phyloP scores from a whole-genome alignment of 768 basidiomycete species.

The Pholiota molesta region DNA sequence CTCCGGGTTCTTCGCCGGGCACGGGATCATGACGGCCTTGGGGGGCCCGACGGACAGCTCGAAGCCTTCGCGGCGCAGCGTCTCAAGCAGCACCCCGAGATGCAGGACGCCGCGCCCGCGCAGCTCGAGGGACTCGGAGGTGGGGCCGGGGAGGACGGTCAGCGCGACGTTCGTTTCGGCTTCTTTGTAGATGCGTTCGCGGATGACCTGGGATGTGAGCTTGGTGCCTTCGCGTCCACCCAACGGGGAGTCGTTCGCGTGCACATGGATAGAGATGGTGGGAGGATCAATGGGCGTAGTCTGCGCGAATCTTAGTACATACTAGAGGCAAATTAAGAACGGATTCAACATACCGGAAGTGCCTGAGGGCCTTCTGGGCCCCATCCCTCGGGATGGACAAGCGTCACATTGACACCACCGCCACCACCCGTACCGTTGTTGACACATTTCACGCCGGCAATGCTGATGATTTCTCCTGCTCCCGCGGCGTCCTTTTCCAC shows the following conservation, averaged over 20 bases:
- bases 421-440: constrained; percentile 23
- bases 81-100: constrained; percentile 54
- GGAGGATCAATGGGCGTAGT: constrained; percentile 55
- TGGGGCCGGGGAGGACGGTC: constrained; percentile 51
- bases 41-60: constrained; percentile 50
- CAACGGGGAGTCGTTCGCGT: constrained; percentile 51
- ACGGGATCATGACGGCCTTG: constrained; percentile 51
- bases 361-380: constrained; percentile 40
- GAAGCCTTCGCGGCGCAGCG: constrained; percentile 50
- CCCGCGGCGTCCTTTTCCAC: constrained; percentile 47
- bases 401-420: constrained; percentile 48
- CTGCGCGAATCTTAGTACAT: constrained; percentile 20
- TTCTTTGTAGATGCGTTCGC: constrained; percentile 51
- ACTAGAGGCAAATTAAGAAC: neutral
- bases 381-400: constrained; percentile 49
- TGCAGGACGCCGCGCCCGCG: constrained; percentile 52
- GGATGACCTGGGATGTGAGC: constrained; percentile 51
- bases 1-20: constrained; percentile 34
- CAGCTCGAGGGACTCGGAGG: constrained; percentile 51
- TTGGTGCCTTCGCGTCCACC: constrained; percentile 49
- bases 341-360: constrained; percentile 36
- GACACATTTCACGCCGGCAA: constrained; percentile 46
- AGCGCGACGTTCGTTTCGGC: constrained; percentile 55
- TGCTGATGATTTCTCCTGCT: constrained; percentile 52
- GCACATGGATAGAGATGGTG: constrained; percentile 49